A percentile compares a stretch with the other conserved stretches of the same genome.
Evolutionary conservation across 225 moss, liverwort and hornwort genomes (phyloP).

Genomic region (Marchantia paleacea): DNA sequence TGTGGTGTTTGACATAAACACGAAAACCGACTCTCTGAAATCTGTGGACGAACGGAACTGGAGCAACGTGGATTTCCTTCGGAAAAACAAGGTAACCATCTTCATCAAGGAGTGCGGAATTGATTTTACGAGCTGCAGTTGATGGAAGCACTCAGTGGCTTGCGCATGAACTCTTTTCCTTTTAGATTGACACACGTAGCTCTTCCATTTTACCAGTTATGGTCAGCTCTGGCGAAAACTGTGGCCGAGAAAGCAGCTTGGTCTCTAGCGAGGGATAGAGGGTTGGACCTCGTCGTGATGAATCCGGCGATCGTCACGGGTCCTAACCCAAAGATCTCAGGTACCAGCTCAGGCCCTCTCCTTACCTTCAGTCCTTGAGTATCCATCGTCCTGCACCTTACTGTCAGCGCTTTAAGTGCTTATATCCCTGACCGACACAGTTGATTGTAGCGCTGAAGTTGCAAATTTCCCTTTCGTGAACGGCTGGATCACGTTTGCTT

Average conservation of each 20-base stretch:
- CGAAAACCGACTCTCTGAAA: conserved; percentile 12
- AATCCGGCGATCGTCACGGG: conserved; percentile 71
- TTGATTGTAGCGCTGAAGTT: neutral
- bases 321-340: conserved; percentile 8
- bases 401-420: too few species aligned
- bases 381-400: neutral
- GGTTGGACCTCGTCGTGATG: conserved; percentile 70
- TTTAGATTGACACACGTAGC: neutral
- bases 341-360: neutral
- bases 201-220: conserved; percentile 37
- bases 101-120: neutral
- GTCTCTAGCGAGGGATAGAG: conserved; percentile 70
- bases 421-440: too few species aligned
- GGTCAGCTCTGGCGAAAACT: conserved; percentile 76
- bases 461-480: too few species aligned
- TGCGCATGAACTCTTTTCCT: neutral
- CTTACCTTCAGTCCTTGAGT: neutral
- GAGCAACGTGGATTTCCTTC: conserved; percentile 38
- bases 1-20: conserved; percentile 23
- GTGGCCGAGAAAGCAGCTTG: conserved; percentile 76
- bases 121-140: neutral
- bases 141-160: too few species aligned
- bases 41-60: conserved; percentile 34
- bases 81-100: conserved; percentile 26
- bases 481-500: neutral